Evolutionary conservation across 768 basidiomycete genomes (phyloP), one percentile per base, ranked within the genome.

Genomic region (Rhodotorula taiwanensis): DNA sequence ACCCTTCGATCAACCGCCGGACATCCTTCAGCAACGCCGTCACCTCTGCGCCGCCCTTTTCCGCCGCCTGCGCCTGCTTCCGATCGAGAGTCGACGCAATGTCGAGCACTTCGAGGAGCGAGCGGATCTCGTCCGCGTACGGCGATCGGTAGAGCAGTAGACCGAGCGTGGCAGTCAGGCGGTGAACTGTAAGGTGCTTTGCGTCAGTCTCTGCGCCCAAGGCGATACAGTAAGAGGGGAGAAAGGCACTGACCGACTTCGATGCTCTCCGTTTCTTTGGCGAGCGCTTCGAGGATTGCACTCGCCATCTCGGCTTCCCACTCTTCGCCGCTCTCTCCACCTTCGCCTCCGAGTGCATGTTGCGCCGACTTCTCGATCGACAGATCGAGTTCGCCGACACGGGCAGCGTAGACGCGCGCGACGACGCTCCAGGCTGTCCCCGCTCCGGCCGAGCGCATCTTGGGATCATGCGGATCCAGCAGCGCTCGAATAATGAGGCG

Each of bases 261-360:
- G 74, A 89, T 87, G 67, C 80, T 87, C 57, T 78, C 76, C 66
- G 77, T 81, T 77, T 94, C 90, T 66, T 81, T 81, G 54, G 79
- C 80, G 25, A 94, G 71, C 23, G 87, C 88, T 74, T 90, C 88
- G 0, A 92, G 74, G n/a, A 95, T 72, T 1, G 88, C 93, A 71
- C 86, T 88, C 4, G 85, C 78, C 36, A 94, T 76, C 77, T 95
- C 93, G 0, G 87, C 79, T 72, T 89, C 84, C 88, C 89, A 93
- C 58, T 92, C 91, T 25, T 81, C 88, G 57, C 84, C 83, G 55
- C 56, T 54, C 44, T 77, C 76, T 5, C 75, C 76, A 41, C n/a
- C 64, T 72, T 39, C 6, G 20, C 27, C 25, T 9, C 91, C 74
- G 23, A 94, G 72, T 0, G 87, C 93, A 72, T 85, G 88, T 5